Evolutionary conservation across 1,284 basidiomycete species (phyloP).

Genomic region (Amylostereum areolatum): DNA sequence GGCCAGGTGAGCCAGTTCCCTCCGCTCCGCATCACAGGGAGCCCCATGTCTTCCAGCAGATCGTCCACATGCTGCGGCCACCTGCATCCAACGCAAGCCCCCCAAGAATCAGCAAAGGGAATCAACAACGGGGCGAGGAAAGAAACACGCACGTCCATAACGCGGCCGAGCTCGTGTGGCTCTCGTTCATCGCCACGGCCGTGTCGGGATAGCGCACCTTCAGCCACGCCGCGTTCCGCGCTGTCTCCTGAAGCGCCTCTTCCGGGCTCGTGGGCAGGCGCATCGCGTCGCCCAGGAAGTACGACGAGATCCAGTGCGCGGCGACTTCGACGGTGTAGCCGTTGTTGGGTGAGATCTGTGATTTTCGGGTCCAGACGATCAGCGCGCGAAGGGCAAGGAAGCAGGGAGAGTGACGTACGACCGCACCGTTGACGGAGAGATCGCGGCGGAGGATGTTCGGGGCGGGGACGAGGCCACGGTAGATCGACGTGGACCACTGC

Average conservation of each 20-base stretch:
- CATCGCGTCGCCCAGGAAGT: constrained; percentile 47
- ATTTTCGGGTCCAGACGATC: neutral
- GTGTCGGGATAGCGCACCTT: constrained; percentile 43
- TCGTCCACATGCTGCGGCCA: constrained; percentile 55
- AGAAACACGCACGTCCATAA: constrained; percentile 36
- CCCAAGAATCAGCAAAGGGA: neutral
- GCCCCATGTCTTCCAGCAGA: constrained; percentile 50
- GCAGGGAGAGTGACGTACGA: constrained; percentile 27
- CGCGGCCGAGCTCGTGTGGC: constrained; percentile 36
- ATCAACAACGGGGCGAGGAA: neutral
- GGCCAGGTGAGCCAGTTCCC: constrained; percentile 58
- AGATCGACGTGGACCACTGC: constrained; percentile 40
- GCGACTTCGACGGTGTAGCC: constrained; percentile 48
- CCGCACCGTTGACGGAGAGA: constrained; percentile 56
- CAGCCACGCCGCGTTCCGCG: constrained; percentile 42
- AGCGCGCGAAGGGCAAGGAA: neutral
- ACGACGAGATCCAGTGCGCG: constrained; percentile 60
- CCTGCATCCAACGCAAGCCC: constrained; percentile 20
- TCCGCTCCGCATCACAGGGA: constrained; percentile 44
- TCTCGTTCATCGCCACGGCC: constrained; percentile 38
- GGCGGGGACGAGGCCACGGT: constrained; percentile 51
- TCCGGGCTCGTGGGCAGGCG: constrained; percentile 37
- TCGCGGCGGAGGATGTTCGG: constrained; percentile 46
- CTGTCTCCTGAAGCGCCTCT: constrained; percentile 35
- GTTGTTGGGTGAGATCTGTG: constrained; percentile 43